phyloP scores from a whole-genome alignment of 2,329 filamentous ascomycete species.

The Beauveria medogensis region DNA sequence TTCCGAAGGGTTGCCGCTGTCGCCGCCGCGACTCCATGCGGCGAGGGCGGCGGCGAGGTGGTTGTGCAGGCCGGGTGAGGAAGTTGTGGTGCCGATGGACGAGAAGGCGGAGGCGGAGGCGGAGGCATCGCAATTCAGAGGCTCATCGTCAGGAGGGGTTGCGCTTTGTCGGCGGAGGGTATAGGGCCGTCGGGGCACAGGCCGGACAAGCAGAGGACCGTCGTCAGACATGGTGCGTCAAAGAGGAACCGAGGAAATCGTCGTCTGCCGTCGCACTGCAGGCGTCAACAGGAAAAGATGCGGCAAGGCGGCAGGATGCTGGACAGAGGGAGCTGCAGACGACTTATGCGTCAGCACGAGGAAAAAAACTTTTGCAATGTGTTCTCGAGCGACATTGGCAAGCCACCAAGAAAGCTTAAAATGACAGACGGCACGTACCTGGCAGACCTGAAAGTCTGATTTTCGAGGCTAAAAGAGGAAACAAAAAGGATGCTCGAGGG shows the following conservation, averaged over 20 bases:
- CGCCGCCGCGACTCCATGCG: constrained; percentile 4
- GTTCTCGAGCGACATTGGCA: neutral
- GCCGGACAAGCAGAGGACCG: constrained; percentile 53
- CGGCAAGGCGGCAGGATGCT: too few species aligned
- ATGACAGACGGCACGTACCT: neutral
- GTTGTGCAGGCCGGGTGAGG: constrained; percentile 9
- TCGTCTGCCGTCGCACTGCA: neutral
- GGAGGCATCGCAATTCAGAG: neutral
- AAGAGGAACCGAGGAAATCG: neutral
- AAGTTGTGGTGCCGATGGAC: neutral
- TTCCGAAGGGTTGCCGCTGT: constrained; percentile 7
- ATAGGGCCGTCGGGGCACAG: constrained; percentile 66
- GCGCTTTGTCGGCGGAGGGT: constrained; percentile 44
- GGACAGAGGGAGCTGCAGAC: neutral
- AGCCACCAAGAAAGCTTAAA: neutral
- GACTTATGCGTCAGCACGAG: neutral
- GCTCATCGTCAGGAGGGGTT: constrained; percentile 31
- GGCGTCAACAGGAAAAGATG: neutral
- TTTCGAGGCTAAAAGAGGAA: neutral
- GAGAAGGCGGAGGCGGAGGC: constrained; percentile 20
- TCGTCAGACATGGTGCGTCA: constrained; percentile 16
- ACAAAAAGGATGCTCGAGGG: neutral
- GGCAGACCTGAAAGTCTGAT: neutral
- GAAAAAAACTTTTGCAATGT: too few species aligned
- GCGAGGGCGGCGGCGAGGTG: constrained; percentile 24